These are phyloP conservation scores for Cystobasidium pallidum DNA, from an alignment of 1,284 basidiomycete genomes.

Conservation along the genomic window DNA sequence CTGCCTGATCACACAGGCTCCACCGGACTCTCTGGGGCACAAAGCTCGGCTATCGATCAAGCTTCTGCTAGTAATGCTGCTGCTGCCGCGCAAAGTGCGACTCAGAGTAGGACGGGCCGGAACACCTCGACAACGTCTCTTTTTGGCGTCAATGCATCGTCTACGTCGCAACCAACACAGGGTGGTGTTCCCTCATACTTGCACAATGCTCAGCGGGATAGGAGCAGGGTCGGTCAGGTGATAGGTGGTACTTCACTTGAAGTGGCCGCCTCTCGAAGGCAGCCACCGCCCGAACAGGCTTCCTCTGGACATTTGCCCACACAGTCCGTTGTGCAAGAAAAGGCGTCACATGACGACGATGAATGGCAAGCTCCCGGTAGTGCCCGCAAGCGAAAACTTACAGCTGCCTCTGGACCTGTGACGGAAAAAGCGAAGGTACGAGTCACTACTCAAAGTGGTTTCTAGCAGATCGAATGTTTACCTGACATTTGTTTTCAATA, in stretches of 20 bases:
- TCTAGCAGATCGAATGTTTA: background rate
- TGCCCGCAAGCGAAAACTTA: constrained; percentile 23
- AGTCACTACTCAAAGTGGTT: background rate
- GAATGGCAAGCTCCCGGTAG: constrained; percentile 39
- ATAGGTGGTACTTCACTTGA: constrained; percentile 28
- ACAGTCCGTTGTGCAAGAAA: background rate
- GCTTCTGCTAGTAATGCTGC: constrained; percentile 15
- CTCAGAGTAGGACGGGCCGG: constrained; percentile 8
- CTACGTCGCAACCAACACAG: constrained; percentile 53
- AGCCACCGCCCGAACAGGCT: constrained; percentile 3
- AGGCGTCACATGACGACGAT: constrained; percentile 19
- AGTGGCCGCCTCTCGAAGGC: constrained; percentile 21
- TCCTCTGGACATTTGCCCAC: background rate
- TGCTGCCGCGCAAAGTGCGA: constrained; percentile 18
- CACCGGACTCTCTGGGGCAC: constrained; percentile 16
- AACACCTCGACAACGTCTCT: constrained; percentile 33
- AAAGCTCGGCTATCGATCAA: constrained; percentile 19
- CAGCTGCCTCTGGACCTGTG: constrained; percentile 40
- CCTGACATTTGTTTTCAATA: background rate
- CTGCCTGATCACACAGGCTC: constrained; percentile 67
- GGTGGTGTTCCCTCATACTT: constrained; percentile 53
- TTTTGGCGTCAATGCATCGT: constrained; percentile 45
- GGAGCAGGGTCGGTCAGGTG: constrained; percentile 11
- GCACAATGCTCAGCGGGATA: constrained; percentile 38
- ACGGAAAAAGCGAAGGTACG: constrained; percentile 49